A percentile compares a stretch with the other conserved stretches of the same genome.
Evolutionary conservation across 2,329 filamentous ascomycete species (phyloP).

Genomic region (Cercospora citrullina): DNA sequence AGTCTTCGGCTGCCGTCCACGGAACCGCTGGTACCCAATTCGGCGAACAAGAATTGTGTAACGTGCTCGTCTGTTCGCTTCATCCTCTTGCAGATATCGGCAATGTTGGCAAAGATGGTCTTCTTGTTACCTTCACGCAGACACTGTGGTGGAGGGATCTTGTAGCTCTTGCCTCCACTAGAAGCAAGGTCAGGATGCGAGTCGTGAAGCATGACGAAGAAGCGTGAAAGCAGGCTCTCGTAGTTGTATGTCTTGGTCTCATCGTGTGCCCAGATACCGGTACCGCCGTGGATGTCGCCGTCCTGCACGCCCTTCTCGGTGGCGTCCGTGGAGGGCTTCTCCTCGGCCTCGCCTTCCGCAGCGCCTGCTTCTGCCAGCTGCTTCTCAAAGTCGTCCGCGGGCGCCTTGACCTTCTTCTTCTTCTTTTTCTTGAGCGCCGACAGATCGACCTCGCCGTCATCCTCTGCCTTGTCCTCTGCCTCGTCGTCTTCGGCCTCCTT

Average conservation of each 20-base stretch:
- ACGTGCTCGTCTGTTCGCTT: constrained; percentile 94
- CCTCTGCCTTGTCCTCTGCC: constrained; percentile 50
- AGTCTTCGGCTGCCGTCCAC: constrained; percentile 89
- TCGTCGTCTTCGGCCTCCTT: constrained; percentile 43
- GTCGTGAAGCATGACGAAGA: constrained; percentile 91
- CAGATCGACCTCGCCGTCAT: constrained; percentile 63
- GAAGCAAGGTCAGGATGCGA: constrained; percentile 95
- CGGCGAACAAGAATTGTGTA: constrained; percentile 93
- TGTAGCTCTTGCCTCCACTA: constrained; percentile 79
- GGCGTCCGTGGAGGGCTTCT: constrained; percentile 51
- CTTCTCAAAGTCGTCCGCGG: constrained; percentile 66
- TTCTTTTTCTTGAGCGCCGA: constrained; percentile 84
- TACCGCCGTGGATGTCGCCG: constrained; percentile 83
- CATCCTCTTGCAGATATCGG: constrained; percentile 99
- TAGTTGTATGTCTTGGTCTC: constrained; percentile 77
- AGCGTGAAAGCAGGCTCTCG: constrained; percentile 80
- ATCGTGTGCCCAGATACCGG: constrained; percentile 86
- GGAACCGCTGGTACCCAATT: constrained; percentile 94
- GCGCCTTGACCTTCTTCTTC: constrained; percentile 66
- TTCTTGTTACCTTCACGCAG: constrained; percentile 99
- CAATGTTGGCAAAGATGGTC: constrained; percentile 99
- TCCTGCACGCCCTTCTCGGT: constrained; percentile 47
- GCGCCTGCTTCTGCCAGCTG: constrained; percentile 63
- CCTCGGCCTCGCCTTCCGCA: constrained; percentile 54
- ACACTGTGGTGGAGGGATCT: constrained; percentile 98